Base-by-base conservation (phyloP, 768 basidiomycete species). In the Rhodotorula babjevae region DNA sequence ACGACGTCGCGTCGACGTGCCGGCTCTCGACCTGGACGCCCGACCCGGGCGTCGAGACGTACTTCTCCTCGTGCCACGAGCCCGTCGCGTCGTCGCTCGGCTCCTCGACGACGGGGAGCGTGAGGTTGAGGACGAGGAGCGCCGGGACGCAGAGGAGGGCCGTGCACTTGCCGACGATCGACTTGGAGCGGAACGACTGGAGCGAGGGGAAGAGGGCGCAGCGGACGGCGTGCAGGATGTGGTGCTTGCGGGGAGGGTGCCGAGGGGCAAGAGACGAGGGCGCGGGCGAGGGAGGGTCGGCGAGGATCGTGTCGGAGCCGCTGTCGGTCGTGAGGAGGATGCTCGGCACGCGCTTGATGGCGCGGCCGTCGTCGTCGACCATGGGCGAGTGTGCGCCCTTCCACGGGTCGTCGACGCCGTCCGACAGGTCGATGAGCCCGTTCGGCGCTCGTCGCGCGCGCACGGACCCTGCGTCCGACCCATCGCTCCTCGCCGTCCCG, bases 191-290 rank as follows among this genome's bases (percentile, higher is more conserved):
- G 80, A 96, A 90, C 62, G 86, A 84, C 67, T 89, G 87, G 2
- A 98, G 82, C 0, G 93, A 90, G 0, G 95, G 94, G 81, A 95
- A 95, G 11, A 98, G 83, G 12, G 87, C 87, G 74, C 90, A 85
- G 65, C 82, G 84, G 0, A 85, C 82, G 44, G 77, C 65, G 10
- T 68, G 69, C 9, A 68, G 25, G 44, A 72, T 9, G 31, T 65
- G 58, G 53, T 46, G 58, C 2, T 44, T 44, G 12, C 64, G 50
- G 11, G 60, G 60, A 5, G 58, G 9, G 16, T 36, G 58, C 2
- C 10, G 36, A 25, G 23, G 25, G 40, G 18, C 14, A 2, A 8
- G 3, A 11, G 8, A 11, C 2, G 23, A 12, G 14, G 21, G 11
- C 5, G 33, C n/a, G 29, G 42, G 33, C 10, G 61, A 47, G 21